These are phyloP conservation scores for Monilinia polystroma DNA, from an alignment of 2,329 filamentous ascomycete species.

Conservation along the genomic window DNA sequence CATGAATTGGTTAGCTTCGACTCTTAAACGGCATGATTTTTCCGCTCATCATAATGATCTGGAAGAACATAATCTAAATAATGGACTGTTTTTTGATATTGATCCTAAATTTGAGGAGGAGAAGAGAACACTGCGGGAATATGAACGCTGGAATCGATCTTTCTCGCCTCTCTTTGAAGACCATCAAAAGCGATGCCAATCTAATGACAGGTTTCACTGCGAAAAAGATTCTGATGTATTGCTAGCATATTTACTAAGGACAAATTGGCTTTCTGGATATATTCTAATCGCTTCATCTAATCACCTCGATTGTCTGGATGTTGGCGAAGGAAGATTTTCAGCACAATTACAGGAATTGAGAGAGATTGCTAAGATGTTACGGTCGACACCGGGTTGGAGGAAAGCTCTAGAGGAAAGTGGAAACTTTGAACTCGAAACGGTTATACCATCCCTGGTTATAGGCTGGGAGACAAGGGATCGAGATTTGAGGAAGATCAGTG, in stretches of 20 bases:
- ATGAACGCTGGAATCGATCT: conserved; percentile 33
- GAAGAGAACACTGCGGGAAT: conserved; percentile 30
- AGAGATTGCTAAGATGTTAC: conserved; percentile 6
- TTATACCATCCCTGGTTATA: conserved; percentile 32
- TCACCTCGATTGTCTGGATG: conserved; percentile 1
- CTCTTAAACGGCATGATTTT: conserved; percentile 32
- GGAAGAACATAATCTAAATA: conserved; percentile 12
- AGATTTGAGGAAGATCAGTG: conserved; percentile 27
- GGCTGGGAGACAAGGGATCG: conserved; percentile 33
- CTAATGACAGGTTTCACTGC: conserved; percentile 25
- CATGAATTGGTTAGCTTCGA: conserved; percentile 34
- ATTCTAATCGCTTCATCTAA: conserved; percentile 16
- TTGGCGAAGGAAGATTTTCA: conserved; percentile 1
- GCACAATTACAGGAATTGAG: conserved; percentile 13
- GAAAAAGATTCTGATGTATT: conserved; percentile 8
- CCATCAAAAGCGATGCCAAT: neutral
- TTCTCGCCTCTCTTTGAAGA: conserved; percentile 27
- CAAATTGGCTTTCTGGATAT: conserved; percentile 19
- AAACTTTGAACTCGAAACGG: conserved; percentile 33
- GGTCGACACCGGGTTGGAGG: neutral
- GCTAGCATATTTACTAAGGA: conserved; percentile 12
- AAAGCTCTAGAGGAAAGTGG: conserved; percentile 26
- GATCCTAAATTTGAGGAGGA: conserved; percentile 32
- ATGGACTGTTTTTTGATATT: conserved; percentile 30
- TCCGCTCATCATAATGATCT: conserved; percentile 16